Base-by-base conservation (phyloP, 768 basidiomycete species). In the Hygrophoropsis aurantiaca region DNA sequence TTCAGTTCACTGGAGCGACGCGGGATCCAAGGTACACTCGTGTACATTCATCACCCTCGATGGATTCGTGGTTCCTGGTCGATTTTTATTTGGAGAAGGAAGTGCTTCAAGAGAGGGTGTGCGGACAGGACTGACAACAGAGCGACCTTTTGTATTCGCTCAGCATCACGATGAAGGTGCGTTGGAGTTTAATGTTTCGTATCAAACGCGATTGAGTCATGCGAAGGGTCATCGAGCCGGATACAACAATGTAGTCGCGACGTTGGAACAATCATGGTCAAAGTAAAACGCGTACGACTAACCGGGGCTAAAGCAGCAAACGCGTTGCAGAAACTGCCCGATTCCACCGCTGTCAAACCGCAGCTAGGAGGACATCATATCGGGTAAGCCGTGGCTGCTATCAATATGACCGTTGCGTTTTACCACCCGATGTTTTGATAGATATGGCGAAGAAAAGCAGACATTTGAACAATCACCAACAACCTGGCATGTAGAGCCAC, bases 1-100 rank as follows among this genome's bases (percentile, higher is more conserved):
- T 60, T 68, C 71, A 3, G 75, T 87, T 0, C 74, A 80, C 54
- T 88, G 85, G 86, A 73, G 69, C 33, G 85, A 88, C 56, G 69
- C 75, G 46, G 84, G 78, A 25, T 71, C 78, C 30, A 59, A 60
- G 23, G 59, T 79, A 5, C 73, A 79, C 44, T 79, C 81, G 3
- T 84, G 81, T 47, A 66, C 75, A 0, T 87, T 75, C 56, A 79
- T 89, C 18, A 71, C 69, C n/a, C 64, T 88, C 7, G 87, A 88
- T 57, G 85, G 84, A 3, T 71, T 77, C 42, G 64, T 73, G 3
- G 79, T 82, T 2, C 79, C 86, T 1, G 87, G 85, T 4, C 67
- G 78, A 13, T 87, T 85, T 55, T 59, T 87, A 15, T 73, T 68
- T 24, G 85, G 85, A 5, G 46, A 64, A 11, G 85, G 86, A 0